Evolutionary conservation across 2,329 filamentous ascomycete species (phyloP).

Genomic region (Mycosphaerella arachidis): DNA sequence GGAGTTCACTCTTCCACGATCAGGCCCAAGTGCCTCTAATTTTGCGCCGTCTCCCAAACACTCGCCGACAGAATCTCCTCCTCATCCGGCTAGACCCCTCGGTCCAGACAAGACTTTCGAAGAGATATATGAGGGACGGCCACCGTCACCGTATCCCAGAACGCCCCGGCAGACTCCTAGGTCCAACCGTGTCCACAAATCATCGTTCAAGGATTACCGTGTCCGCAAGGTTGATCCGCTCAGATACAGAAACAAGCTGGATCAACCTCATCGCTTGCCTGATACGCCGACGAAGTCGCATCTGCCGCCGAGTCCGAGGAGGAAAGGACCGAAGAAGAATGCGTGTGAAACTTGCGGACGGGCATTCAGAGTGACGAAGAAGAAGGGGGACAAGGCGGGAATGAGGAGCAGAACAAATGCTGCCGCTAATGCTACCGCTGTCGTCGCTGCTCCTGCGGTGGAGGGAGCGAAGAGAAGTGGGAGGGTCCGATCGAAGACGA

Average conservation of each 20-base stretch:
- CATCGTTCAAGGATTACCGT: constrained; percentile 5
- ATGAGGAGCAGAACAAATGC: background rate
- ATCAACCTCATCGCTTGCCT: constrained; percentile 11
- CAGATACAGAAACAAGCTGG: constrained; percentile 14
- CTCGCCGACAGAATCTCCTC: too few species aligned
- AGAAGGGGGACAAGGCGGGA: background rate
- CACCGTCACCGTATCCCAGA: background rate
- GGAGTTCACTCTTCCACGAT: too few species aligned
- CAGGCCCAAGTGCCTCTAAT: too few species aligned
- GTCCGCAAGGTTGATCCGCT: constrained; percentile 14
- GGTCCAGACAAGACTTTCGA: background rate
- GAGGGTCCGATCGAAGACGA: background rate
- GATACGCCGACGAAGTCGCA: constrained; percentile 19
- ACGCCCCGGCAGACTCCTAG: background rate
- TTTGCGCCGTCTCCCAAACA: too few species aligned
- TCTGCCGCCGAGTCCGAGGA: constrained; percentile 12
- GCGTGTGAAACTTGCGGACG: constrained; percentile 15
- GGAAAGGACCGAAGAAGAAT: constrained; percentile 1
- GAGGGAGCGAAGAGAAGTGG: background rate
- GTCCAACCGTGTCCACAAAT: background rate
- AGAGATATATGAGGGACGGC: background rate
- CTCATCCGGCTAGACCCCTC: background rate
- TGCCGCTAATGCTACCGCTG: background rate
- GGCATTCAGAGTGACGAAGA: constrained; percentile 8
- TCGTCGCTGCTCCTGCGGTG: too few species aligned